Evolutionary conservation across 2,329 filamentous ascomycete genomes (phyloP), one percentile per base, ranked within the genome.

Genomic region (Herpotrichia juniperi): DNA sequence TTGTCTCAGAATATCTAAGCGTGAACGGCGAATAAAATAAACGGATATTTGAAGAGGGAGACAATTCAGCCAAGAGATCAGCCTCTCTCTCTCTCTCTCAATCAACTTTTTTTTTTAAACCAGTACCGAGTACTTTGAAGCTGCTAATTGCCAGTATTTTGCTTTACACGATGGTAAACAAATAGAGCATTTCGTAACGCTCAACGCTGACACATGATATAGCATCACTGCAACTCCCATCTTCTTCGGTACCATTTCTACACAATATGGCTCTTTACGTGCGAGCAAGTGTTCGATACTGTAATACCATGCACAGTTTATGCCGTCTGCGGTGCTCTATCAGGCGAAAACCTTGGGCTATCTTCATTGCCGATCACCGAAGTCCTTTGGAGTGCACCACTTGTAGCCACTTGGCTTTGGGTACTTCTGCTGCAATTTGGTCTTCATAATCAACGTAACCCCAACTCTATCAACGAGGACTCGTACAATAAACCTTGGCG

Each of bases 401-500:
- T 51, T 2, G 32, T 46, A 4, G 12, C 43, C 12, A 24, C 46
- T 9, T 73, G 67, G 68, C 46, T 61, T 30, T 72, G 63, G 60
- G 14, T 66, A 1, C 69, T 68, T 32, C 51, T 71, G 9, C 56
- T 72, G 1, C 58, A 58, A 7, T 71, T 72, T 48, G 34, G 43
- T 22, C 61, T 73, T 50, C 50, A 63, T 46, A 73, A 73, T 46
- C 70, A 73, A 53, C 49, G 61, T n/a, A 51, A 53, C 10, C 35
- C 52, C 4, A 21, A 42, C 11, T 54, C 64, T 14, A 43, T 62
- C 26, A 48, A 44, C 2, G 70, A 73, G 44, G 70, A 73, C 43
- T 25, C 16, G 1, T 37, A 62, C 32, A 73, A 73, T 53, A 73
- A 72, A 45, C 66, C 70, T 19, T 72, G 68, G 69, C 56, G 69